Percentiles rank a stretch among this genome's conserved stretches.
Evolutionary conservation across 2,329 filamentous ascomycete species (phyloP).

Genomic region (Colletotrichum truncatum): DNA sequence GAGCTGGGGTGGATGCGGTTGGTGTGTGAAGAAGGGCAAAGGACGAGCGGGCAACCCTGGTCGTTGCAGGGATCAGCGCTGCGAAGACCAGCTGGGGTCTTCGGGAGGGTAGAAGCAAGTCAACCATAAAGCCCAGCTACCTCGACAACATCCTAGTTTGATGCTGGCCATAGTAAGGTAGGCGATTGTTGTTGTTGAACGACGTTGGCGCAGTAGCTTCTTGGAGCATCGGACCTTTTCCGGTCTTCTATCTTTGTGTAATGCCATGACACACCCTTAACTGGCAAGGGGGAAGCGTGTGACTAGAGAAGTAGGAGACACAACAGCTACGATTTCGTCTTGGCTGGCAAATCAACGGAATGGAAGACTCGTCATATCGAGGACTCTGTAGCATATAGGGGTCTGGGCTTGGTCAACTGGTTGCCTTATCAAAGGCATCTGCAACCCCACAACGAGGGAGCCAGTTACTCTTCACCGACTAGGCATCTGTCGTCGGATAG

Average conservation of each 20-base stretch:
- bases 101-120: neutral
- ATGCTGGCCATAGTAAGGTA: neutral
- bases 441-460: neutral
- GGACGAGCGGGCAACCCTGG: constrained; percentile 1
- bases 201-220: constrained; percentile 24
- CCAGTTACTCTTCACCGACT: neutral
- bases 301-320: constrained; percentile 9
- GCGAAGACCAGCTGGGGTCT: constrained; percentile 15
- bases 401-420: no score
- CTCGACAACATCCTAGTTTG: neutral
- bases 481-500: constrained; percentile 24
- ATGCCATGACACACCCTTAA: constrained; percentile 16
- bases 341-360: neutral
- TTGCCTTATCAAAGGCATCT: constrained; percentile 8
- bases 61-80: constrained; percentile 7
- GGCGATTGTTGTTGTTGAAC: constrained; percentile 9
- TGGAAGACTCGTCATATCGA: neutral
- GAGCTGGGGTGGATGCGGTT: neutral
- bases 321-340: constrained; percentile 19
- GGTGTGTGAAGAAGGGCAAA: constrained; percentile 8
- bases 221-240: constrained; percentile 30
- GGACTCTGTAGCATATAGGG: no score
- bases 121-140: neutral
- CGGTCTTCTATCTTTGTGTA: constrained; percentile 28
- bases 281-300: constrained; percentile 9